Conservation (phyloP, 2,329 filamentous ascomycete species). For the Metarhizium humberi region DNA sequence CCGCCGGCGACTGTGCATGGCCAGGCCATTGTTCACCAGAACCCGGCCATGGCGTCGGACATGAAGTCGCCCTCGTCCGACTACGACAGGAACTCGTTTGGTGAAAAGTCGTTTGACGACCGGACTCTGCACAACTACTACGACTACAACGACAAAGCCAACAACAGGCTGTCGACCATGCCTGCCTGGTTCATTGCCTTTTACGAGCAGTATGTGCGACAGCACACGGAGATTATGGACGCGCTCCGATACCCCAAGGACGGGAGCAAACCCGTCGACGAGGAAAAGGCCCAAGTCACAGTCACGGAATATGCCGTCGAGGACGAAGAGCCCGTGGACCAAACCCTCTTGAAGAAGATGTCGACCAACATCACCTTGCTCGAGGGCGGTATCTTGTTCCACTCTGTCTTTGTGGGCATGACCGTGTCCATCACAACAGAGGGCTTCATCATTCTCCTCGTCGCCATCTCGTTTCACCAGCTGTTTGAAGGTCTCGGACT, state of each 20-base stretch:
- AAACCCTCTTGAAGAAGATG: constrained; percentile 46
- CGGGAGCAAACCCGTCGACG: background rate
- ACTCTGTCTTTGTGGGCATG: constrained; percentile 69
- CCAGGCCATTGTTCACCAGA: background rate
- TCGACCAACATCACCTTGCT: constrained; percentile 66
- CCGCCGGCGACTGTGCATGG: background rate
- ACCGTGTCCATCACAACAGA: constrained; percentile 61
- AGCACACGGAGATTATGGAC: constrained; percentile 48
- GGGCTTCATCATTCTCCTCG: constrained; percentile 55
- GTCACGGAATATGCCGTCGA: constrained; percentile 15
- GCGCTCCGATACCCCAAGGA: constrained; percentile 32
- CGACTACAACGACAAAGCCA: constrained; percentile 19
- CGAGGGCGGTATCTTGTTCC: constrained; percentile 71
- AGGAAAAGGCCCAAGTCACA: constrained; percentile 22
- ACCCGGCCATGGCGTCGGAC: background rate
- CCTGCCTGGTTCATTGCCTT: constrained; percentile 54
- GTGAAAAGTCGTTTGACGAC: background rate
- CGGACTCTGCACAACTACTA: constrained; percentile 16
- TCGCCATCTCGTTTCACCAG: constrained; percentile 65
- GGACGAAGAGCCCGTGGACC: constrained; percentile 34
- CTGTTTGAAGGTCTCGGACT: constrained; percentile 62
- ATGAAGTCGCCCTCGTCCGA: background rate
- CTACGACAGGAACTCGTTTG: background rate
- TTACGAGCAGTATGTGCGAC: constrained; percentile 53
- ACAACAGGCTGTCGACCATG: constrained; percentile 31